phyloP scores from a whole-genome alignment of 2,329 filamentous ascomycete species.

The Fusarium solani-melongenae region DNA sequence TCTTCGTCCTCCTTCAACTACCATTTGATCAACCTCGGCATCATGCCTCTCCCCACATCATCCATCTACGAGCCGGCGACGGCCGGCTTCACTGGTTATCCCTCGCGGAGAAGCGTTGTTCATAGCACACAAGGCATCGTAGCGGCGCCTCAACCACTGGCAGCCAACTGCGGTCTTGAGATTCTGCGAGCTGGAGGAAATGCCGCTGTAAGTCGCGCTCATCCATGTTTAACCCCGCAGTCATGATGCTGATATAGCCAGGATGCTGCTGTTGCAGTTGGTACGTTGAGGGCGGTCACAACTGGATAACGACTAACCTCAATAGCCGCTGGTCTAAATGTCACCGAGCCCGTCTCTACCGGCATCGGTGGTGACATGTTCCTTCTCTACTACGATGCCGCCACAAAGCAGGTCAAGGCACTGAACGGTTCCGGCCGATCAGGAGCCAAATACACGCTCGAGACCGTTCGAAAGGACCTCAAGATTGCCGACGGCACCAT shows the following conservation, averaged over 20 bases:
- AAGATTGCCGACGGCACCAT: slow-evolving; percentile 67
- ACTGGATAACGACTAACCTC: accelerated
- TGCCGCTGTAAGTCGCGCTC: slow-evolving; percentile 76
- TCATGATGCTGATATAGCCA: slow-evolving; percentile 48
- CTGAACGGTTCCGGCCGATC: slow-evolving; percentile 95
- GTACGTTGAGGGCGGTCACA: slow-evolving; percentile 56
- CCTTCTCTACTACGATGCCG: slow-evolving; percentile 89
- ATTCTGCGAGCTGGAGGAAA: slow-evolving; percentile 91
- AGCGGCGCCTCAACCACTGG: slow-evolving; percentile 88
- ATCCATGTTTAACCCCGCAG: too few species aligned
- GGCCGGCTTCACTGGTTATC: slow-evolving; percentile 70
- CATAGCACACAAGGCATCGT: slow-evolving; percentile 95
- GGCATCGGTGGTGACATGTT: slow-evolving; percentile 99
- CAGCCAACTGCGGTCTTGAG: slow-evolving; percentile 86
- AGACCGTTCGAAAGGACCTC: slow-evolving; percentile 76
- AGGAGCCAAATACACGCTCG: slow-evolving; percentile 74
- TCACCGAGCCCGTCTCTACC: slow-evolving; percentile 92
- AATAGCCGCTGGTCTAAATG: slow-evolving; percentile 86
- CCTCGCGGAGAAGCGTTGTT: slow-evolving; percentile 89
- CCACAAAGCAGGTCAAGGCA: slow-evolving; percentile 82
- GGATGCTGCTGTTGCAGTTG: slow-evolving; percentile 96
- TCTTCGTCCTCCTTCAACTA: neutral
- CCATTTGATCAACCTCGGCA: neutral
- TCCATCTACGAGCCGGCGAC: slow-evolving; percentile 60
- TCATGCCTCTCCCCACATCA: slow-evolving; percentile 60